Evolutionary conservation across 2,329 filamentous ascomycete genomes (phyloP).

Genomic region (Alternaria burnsii): DNA sequence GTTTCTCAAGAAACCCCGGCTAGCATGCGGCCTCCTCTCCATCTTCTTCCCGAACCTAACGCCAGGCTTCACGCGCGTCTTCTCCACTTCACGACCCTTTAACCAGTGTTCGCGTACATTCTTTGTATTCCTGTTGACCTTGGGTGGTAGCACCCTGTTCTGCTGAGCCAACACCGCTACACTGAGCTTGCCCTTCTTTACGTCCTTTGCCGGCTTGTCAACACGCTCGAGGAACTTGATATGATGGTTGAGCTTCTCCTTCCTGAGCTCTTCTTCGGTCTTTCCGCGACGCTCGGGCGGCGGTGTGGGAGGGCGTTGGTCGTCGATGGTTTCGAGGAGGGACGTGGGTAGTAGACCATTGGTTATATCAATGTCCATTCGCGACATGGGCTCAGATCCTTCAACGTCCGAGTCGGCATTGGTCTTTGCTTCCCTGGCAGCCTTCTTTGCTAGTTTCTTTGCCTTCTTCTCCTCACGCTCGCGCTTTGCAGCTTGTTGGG

Average conservation of each 20-base stretch:
- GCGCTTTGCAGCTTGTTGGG: conserved; percentile 46
- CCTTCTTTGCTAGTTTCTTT: conserved; percentile 35
- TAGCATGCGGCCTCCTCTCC: conserved; percentile 40
- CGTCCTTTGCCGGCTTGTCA: conserved; percentile 60
- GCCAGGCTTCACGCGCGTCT: conserved; percentile 28
- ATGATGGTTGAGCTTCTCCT: conserved; percentile 58
- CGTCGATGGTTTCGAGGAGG: conserved; percentile 58
- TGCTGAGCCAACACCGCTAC: conserved; percentile 59
- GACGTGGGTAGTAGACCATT: conserved; percentile 62
- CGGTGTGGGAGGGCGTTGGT: conserved; percentile 56
- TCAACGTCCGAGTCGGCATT: conserved; percentile 13
- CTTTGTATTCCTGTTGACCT: conserved; percentile 49
- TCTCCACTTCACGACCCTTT: conserved; percentile 50
- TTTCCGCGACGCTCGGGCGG: conserved; percentile 41
- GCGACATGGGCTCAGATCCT: conserved; percentile 8
- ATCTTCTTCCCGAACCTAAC: conserved; percentile 35
- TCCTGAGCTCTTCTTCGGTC: conserved; percentile 43
- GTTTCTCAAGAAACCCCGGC: conserved; percentile 43
- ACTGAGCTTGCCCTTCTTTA: conserved; percentile 58
- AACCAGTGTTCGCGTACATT: conserved; percentile 54
- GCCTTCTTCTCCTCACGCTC: conserved; percentile 43
- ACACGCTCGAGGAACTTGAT: conserved; percentile 59
- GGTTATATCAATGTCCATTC: conserved; percentile 45
- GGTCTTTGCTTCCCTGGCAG: conserved; percentile 23
- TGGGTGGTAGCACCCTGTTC: conserved; percentile 55